Base-by-base conservation (phyloP, 2,329 filamentous ascomycete species). In the Aspergillus fumigatus region DNA sequence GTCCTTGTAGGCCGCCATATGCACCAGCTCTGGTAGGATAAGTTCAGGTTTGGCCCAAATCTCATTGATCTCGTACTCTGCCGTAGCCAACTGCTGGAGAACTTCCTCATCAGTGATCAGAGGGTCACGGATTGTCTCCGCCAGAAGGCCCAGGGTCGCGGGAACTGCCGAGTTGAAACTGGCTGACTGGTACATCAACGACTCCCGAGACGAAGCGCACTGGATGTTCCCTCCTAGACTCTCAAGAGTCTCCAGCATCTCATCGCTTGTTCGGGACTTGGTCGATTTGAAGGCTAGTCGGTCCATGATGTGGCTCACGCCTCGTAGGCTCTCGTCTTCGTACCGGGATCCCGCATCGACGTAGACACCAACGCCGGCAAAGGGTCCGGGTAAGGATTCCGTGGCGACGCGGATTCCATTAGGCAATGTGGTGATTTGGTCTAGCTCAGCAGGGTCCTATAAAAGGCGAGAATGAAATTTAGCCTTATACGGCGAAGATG, bases 1-100 rank as follows among this genome's bases (percentile, higher is more conserved):
- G 71, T 94, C 89, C 79, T 92, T 94, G 77, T 90, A 99, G 2
- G 92, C 94, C 9, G 94, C 92, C 79, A 92, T 94, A 74, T 99
- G 94, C 40, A 97, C 88, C 65, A 99, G 78, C 77, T 99, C 94
- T 0, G 94, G 94, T 59, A 99, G 79, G 65, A 99, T 97, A 55
- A 99, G 83, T 69, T 97, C 93, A 0, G 94, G 92, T 80, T 96
- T 97, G 66, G 88, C 88, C 94, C 94, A 99, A 55, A 99, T 97
- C 79, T 97, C 94, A 25, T 86, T 86, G 72, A 99, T 94, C 77
- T 99, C 94, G 71, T 97, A 99, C 52, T 92, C 86, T 8, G 93
- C 94, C 6, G 93, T 97, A 70, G 89, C 86, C 23, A 99, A 80
- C 77, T 99, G 94, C 72, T 92, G 86, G 21, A 82, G 77, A 0